These are phyloP conservation scores for Lachnellula occidentalis DNA, from an alignment of 2,329 filamentous ascomycete genomes.

Conservation along the genomic window DNA sequence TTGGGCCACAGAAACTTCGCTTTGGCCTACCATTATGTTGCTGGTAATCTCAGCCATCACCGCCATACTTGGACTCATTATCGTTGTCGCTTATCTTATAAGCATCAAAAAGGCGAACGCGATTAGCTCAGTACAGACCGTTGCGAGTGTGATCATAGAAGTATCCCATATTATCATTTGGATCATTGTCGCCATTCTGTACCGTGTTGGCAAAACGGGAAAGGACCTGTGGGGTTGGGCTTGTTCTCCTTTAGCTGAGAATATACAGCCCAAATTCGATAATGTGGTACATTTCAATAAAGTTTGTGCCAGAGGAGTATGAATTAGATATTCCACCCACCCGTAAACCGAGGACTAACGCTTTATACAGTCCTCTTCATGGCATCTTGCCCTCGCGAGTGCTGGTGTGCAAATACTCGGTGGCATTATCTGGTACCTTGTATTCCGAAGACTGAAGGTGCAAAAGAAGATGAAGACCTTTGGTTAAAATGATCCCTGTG, in stretches of 20 bases:
- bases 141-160: constrained; percentile 8
- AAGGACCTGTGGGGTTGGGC: constrained; percentile 23
- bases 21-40: constrained; percentile 16
- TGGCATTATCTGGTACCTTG: neutral
- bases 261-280: constrained; percentile 18
- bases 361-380: neutral
- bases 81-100: constrained; percentile 11
- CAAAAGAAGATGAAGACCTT: constrained; percentile 1
- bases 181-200: constrained; percentile 15
- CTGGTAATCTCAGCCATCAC: constrained; percentile 11
- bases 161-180: constrained; percentile 11
- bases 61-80: constrained; percentile 9
- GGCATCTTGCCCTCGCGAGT: constrained; percentile 7
- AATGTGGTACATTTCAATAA: constrained; percentile 17
- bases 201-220: constrained; percentile 16
- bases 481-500: neutral
- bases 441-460: constrained; percentile 6
- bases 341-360: neutral
- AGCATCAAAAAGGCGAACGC: constrained; percentile 14
- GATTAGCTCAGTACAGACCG: constrained; percentile 9
- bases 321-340: neutral
- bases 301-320: constrained; percentile 17
- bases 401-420: constrained; percentile 3
- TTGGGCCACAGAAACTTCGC: constrained; percentile 11
- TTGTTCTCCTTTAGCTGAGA: constrained; percentile 12